A percentile compares a stretch with the other conserved stretches of the same genome.
These are phyloP conservation scores for Castanea crenata DNA, from an alignment of 306 rosid genomes.

Conservation along the genomic window DNA sequence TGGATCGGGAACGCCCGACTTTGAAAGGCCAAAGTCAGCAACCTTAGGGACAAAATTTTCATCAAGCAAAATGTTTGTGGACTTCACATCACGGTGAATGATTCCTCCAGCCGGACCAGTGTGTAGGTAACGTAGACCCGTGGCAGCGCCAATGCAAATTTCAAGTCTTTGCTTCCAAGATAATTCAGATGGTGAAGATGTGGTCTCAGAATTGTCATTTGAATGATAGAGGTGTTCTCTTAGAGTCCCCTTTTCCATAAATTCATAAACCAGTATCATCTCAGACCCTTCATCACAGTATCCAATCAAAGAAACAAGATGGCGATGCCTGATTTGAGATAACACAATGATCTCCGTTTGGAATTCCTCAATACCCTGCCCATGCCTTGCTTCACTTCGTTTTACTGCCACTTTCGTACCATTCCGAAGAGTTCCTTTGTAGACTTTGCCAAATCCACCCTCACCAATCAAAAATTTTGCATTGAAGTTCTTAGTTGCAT, in stretches of 20 bases:
- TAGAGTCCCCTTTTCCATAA: slow-evolving; percentile 15
- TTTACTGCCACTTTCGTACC: slow-evolving; percentile 17
- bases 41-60: slow-evolving; percentile 42
- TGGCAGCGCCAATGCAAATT: slow-evolving; percentile 16
- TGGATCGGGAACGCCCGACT: slow-evolving; percentile 39
- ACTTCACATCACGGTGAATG: slow-evolving; percentile 19
- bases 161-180: slow-evolving; percentile 21
- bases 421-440: not conserved
- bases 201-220: not conserved
- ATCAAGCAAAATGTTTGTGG: slow-evolving; percentile 21
- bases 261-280: slow-evolving; percentile 27
- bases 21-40: slow-evolving; percentile 61
- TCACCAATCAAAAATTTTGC: not conserved
- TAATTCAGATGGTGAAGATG: not conserved
- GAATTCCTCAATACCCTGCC: slow-evolving; percentile 19
- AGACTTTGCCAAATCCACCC: slow-evolving; percentile 30
- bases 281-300: slow-evolving; percentile 10
- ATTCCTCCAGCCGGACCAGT: not conserved
- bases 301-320: slow-evolving; percentile 7
- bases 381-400: slow-evolving; percentile 5
- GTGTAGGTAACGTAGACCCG: slow-evolving; percentile 12
- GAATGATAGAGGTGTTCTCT: slow-evolving; percentile 9
- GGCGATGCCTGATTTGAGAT: not conserved
- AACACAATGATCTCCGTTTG: slow-evolving; percentile 5
- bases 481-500: slow-evolving; percentile 7